Base-by-base conservation (phyloP, 1,284 basidiomycete genomes). In the Tranzscheliella williamsii region DNA sequence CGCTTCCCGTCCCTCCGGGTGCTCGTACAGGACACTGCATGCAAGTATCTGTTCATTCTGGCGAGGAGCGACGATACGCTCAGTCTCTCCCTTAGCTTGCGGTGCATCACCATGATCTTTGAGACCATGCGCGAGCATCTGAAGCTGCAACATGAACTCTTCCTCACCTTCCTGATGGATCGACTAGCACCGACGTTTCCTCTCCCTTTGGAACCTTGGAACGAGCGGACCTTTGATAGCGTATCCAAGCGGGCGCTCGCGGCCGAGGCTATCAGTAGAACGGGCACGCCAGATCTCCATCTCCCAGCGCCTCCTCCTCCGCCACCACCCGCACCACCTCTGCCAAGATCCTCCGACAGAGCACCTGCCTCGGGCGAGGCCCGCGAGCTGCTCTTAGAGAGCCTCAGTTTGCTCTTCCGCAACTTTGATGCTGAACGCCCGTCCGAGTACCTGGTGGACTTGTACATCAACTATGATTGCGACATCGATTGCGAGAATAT, bases 401-500 rank as follows among this genome's bases (percentile, higher is more conserved):
- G 89, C 2, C 80, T 98, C 23, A 84, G 84, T 39, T 87, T 91
- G 52, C 85, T 96, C 38, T 57, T 70, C 41, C 56, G 87, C 88
- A 23, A 83, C 43, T 53, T 52, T 15, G 58, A 64, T 32, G 20
- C 41, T 18, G 42, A 53, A 23, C 53, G 46, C 15, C 24, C 48
- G 38, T 84, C 88, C 1, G 88, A 87, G 71, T 93, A 94, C 79
- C 91, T 96, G 87, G 90, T 95, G 35, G 91, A 96, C 73, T 81
- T 97, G 9, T 99, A 91, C 81, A 84, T 86, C 50, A 98, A 98
- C 78, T 98, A 95, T 78, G 95, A 99, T 78, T 97, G 92, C 76
- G 90, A 96, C 71, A 86, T 89, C 58, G 93, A 97, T 73, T 93
- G 90, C 78, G 93, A 97, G 80, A 93, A 98, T 76, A 80, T 98